Conservation (phyloP, 805 yeast species). For the Groenewaldozyma salmanticensis region DNA sequence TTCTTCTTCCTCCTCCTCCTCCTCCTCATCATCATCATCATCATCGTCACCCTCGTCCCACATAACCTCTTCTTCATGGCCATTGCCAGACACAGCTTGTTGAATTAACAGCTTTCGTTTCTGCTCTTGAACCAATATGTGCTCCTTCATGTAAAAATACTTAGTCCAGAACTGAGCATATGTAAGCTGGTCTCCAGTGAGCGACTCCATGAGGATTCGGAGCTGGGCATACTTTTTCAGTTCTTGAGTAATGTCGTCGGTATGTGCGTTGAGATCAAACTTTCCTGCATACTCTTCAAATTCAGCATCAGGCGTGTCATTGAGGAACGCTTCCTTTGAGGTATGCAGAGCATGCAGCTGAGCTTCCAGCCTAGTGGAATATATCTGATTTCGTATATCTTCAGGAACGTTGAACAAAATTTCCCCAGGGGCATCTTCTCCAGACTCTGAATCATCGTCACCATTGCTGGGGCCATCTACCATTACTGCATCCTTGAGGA, state of each 20-base stretch:
- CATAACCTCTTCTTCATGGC: constrained; percentile 30
- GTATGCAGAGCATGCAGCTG: constrained; percentile 48
- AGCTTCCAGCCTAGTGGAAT: constrained; percentile 51
- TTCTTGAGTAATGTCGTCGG: constrained; percentile 41
- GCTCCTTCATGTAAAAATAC: constrained; percentile 46
- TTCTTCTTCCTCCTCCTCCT: constrained; percentile 23
- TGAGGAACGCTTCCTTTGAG: constrained; percentile 37
- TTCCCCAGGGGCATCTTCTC: constrained; percentile 30
- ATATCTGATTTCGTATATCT: constrained; percentile 28
- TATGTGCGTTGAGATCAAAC: constrained; percentile 39
- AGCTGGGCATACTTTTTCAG: constrained; percentile 44
- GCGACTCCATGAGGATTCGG: constrained; percentile 41
- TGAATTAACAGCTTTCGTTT: constrained; percentile 55
- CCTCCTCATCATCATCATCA: constrained; percentile 33
- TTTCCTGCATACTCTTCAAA: constrained; percentile 27
- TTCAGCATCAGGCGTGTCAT: constrained; percentile 24
- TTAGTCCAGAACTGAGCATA: constrained; percentile 66
- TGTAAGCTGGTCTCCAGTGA: constrained; percentile 57
- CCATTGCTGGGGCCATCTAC: constrained; percentile 19
- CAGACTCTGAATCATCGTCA: constrained; percentile 14
- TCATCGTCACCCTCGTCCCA: constrained; percentile 26
- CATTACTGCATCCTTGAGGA: constrained; percentile 35
- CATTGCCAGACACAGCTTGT: constrained; percentile 30
- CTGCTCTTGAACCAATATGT: constrained; percentile 51
- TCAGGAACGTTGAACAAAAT: constrained; percentile 37